phyloP scores from a whole-genome alignment of 345 rosid species.

The Fremontodendron californicum region DNA sequence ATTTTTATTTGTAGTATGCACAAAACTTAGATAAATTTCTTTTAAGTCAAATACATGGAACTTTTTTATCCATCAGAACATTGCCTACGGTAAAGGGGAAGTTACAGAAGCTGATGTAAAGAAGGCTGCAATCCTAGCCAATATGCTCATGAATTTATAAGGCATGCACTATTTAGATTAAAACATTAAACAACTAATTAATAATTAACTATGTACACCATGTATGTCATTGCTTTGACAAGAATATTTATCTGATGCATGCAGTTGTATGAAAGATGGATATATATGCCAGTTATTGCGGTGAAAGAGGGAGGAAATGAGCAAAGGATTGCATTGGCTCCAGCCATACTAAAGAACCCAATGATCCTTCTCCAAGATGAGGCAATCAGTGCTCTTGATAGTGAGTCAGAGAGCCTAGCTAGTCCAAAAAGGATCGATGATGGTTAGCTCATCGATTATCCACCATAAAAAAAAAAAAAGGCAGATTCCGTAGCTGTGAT shows the following conservation, averaged over 20 bases:
- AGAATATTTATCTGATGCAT: not conserved
- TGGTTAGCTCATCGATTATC: conserved; percentile 39
- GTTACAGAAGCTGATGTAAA: conserved; percentile 29
- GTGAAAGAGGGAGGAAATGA: conserved; percentile 45
- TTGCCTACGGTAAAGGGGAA: conserved; percentile 22
- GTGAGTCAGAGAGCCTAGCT: conserved; percentile 29
- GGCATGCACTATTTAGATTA: conserved; percentile 4
- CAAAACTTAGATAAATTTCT: no score
- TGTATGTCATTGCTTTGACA: not conserved
- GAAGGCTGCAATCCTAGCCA: conserved; percentile 30
- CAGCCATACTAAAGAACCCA: conserved; percentile 32
- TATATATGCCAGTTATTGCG: conserved; percentile 30
- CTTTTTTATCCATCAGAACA: conserved; percentile 22
- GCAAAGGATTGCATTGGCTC: conserved; percentile 41
- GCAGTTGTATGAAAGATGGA: conserved; percentile 33
- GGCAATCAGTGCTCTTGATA: conserved; percentile 38
- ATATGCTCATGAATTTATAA: conserved; percentile 40
- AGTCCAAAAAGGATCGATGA: conserved; percentile 40
- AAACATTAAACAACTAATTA: not conserved
- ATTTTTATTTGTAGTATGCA: no score
- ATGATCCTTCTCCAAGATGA: conserved; percentile 33
- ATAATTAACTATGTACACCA: not conserved
- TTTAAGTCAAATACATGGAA: no score
- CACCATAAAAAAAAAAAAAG: conserved; percentile 32
- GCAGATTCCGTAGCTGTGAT: conserved; percentile 34